These are phyloP conservation scores for Hordeum pubiflorum DNA, from an alignment of 202 grass and related monocot genomes.

Conservation along the genomic window DNA sequence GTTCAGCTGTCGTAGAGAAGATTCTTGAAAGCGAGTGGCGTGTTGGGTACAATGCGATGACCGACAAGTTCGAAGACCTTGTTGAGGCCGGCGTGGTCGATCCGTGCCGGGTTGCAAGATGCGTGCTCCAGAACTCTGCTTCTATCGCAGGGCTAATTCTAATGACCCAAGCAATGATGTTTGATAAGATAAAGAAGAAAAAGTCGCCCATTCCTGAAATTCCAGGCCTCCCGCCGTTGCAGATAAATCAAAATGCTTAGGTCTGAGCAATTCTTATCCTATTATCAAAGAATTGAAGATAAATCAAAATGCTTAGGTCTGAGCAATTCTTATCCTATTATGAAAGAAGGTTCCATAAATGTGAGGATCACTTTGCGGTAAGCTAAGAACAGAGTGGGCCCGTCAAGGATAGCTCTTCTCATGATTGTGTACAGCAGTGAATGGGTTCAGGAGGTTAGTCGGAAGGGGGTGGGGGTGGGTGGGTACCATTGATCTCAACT, in stretches of 20 bases:
- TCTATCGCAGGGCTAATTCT: constrained; percentile 75
- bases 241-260: constrained; percentile 36
- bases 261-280: background rate
- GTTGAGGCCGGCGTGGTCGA: constrained; percentile 70
- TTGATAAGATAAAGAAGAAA: constrained; percentile 74
- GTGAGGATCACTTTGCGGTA: background rate
- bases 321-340: background rate
- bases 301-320: constrained; percentile 31
- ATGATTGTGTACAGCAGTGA: background rate
- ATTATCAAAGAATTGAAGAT: constrained; percentile 1
- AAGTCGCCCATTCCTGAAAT: constrained; percentile 44
- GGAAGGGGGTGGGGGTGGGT: background rate
- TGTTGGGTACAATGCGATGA: constrained; percentile 79
- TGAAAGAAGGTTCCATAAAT: background rate
- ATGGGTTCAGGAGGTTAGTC: background rate
- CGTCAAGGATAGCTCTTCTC: background rate
- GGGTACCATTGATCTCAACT: background rate
- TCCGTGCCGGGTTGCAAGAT: constrained; percentile 68
- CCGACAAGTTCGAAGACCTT: constrained; percentile 63
- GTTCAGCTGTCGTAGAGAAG: constrained; percentile 71
- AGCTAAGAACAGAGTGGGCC: background rate
- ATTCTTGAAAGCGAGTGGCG: constrained; percentile 56
- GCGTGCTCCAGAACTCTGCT: constrained; percentile 70
- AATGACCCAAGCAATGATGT: constrained; percentile 77
- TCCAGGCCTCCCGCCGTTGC: constrained; percentile 57